phyloP scores from a whole-genome alignment of 2,329 filamentous ascomycete species.

The Fusarium tanahbumbuense region DNA sequence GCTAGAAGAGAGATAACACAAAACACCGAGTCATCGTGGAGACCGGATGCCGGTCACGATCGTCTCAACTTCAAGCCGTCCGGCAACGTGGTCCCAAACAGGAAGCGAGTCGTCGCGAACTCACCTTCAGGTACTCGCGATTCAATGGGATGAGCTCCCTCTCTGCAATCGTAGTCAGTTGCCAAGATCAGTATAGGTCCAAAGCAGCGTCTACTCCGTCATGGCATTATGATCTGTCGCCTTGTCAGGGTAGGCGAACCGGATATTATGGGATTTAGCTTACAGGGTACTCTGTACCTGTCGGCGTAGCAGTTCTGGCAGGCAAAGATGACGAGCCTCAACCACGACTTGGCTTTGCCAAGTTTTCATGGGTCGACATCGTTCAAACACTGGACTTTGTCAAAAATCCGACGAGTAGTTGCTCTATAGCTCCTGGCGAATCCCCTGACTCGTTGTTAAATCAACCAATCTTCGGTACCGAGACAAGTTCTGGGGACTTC shows the following conservation, averaged over 20 bases:
- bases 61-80: background rate
- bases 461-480: slow-evolving; percentile 13
- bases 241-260: background rate
- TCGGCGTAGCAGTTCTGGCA: background rate
- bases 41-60: background rate
- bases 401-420: background rate
- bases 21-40: background rate
- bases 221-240: slow-evolving; percentile 13
- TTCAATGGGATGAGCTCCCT: background rate
- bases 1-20: background rate
- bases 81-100: background rate
- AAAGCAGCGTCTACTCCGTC: slow-evolving; percentile 11
- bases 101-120: background rate
- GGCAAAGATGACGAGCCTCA: background rate
- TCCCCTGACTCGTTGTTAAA: slow-evolving; percentile 33
- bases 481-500: slow-evolving; percentile 21
- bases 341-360: background rate
- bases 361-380: background rate
- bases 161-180: slow-evolving; percentile 3
- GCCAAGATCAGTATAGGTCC: slow-evolving; percentile 28
- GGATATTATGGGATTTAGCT: slow-evolving; percentile 5
- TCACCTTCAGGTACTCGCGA: background rate
- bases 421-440: background rate
- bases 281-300: background rate
- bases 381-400: background rate